Evolutionary conservation across 805 yeast species (phyloP), one percentile per base, ranked within the genome.

Genomic region (Wickerhamomyces ciferrii): DNA sequence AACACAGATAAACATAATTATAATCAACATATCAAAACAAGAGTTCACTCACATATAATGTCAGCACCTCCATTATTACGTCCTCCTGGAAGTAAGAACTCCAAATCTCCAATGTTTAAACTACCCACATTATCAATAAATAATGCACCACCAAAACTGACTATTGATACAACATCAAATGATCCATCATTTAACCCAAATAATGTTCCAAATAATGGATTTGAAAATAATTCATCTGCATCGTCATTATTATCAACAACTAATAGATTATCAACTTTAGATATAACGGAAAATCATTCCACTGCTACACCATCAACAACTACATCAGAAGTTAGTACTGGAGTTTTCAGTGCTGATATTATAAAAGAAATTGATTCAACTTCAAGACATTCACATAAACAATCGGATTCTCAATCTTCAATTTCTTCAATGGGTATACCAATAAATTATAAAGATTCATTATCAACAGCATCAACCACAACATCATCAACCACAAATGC

Each of bases 51-150:
- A 27, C 34, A 14, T n/a, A 47, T 3, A 11, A 66, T 67, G 72
- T 59, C 68, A 4, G 65, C 67, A 0, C 72, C 74, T 5, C 72
- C 71, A 29, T 50, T 67, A 27, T 53, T 68, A 18, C 64, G 71
- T 20, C 78, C 76, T 4, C 79, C 80, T 0, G 74, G 73, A 14
- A 66, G 63, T 42, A 47, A 61, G 21, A 71, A 67, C 42, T 43
- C 67, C 2, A 68, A 68, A 24, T 70, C 78, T 3, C 79, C 79
- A 29, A 61, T 68, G 37, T 55, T 74, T 39, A 69, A 69, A 31
- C 68, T 75, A 19, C 78, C 80, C 15, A 59, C 66, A 5, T 47
- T 63, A 8, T 41, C 60, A 9, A 60, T 60, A 35, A 53, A 52
- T 43, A 27, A 27, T 27, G 45, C 59, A 14, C 41, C 49, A 10